Percentiles rank a stretch among this genome's conserved stretches.
These are phyloP conservation scores for Ascochyta viciae-villosae DNA, from an alignment of 2,329 filamentous ascomycete genomes.

Conservation along the genomic window DNA sequence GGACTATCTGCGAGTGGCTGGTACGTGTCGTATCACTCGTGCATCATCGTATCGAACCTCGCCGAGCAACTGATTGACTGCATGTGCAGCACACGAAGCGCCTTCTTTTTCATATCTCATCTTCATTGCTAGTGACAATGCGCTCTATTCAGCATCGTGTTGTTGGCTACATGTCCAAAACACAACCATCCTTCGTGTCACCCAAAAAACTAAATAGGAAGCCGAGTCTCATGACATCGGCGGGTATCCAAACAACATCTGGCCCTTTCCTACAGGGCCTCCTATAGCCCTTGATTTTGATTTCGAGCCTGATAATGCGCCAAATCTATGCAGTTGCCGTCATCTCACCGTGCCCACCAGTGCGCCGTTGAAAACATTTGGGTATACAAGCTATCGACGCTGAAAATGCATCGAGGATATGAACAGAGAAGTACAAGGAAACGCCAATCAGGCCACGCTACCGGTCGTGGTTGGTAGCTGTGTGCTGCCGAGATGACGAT, in stretches of 20 bases:
- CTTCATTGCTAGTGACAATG: constrained; percentile 5
- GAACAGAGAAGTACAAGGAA: constrained; percentile 28
- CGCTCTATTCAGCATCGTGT: neutral
- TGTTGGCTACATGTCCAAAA: neutral
- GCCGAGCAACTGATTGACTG: neutral
- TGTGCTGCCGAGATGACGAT: constrained; percentile 6
- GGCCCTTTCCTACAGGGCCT: constrained; percentile 7
- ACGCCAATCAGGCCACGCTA: constrained; percentile 21
- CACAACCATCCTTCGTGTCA: neutral
- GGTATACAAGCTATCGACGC: constrained; percentile 34
- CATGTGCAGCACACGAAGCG: neutral
- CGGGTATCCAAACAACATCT: constrained; percentile 38
- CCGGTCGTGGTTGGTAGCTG: constrained; percentile 36
- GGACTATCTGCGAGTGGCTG: constrained; percentile 13
- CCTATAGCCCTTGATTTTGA: constrained; percentile 22
- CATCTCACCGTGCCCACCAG: constrained; percentile 21
- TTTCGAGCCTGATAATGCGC: constrained; percentile 29
- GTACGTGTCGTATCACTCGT: neutral
- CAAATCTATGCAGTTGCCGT: constrained; percentile 37
- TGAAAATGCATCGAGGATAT: constrained; percentile 25
- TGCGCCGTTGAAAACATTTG: constrained; percentile 30
- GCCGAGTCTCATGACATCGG: constrained; percentile 30
- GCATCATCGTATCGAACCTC: neutral
- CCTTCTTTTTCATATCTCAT: neutral
- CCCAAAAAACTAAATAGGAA: constrained; percentile 20